These are phyloP conservation scores for Pseudocercospora pini-densiflorae DNA, from an alignment of 2,329 filamentous ascomycete species.

Conservation along the genomic window DNA sequence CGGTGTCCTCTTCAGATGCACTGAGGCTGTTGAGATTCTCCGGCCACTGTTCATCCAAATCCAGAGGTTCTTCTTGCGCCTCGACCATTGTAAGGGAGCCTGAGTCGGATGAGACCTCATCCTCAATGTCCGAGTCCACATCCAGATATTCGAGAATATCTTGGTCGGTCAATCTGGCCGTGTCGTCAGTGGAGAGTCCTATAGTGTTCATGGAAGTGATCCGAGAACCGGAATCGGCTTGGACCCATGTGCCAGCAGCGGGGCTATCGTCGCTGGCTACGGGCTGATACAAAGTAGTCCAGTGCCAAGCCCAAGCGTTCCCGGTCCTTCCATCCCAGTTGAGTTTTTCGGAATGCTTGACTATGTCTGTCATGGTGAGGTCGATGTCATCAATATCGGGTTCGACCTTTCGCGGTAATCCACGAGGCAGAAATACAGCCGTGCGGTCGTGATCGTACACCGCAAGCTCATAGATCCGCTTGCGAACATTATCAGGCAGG, in stretches of 20 bases:
- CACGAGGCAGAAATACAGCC: slow-evolving; percentile 21
- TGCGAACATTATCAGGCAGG: slow-evolving; percentile 17
- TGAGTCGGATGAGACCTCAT: too few relatives aligned
- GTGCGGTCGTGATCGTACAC: slow-evolving; percentile 23
- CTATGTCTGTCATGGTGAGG: neutral
- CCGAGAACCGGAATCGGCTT: too few relatives aligned
- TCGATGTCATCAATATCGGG: slow-evolving; percentile 15
- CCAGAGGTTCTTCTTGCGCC: too few relatives aligned
- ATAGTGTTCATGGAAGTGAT: too few relatives aligned
- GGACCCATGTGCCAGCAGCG: neutral
- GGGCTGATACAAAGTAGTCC: neutral
- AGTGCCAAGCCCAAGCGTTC: neutral
- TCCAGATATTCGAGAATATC: too few relatives aligned
- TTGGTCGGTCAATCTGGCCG: too few relatives aligned
- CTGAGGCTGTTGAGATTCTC: too few relatives aligned
- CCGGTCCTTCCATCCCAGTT: neutral
- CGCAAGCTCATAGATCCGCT: slow-evolving; percentile 20
- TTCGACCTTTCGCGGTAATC: slow-evolving; percentile 15
- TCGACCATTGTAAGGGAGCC: too few relatives aligned
- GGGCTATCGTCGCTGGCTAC: neutral
- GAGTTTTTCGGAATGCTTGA: neutral
- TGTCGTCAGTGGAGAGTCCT: too few relatives aligned
- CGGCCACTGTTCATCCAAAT: too few relatives aligned
- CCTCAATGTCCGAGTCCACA: too few relatives aligned
- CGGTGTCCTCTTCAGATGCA: too few relatives aligned